Evolutionary conservation across 1,139 yeast species (phyloP).

Genomic region (Candida sp.): DNA sequence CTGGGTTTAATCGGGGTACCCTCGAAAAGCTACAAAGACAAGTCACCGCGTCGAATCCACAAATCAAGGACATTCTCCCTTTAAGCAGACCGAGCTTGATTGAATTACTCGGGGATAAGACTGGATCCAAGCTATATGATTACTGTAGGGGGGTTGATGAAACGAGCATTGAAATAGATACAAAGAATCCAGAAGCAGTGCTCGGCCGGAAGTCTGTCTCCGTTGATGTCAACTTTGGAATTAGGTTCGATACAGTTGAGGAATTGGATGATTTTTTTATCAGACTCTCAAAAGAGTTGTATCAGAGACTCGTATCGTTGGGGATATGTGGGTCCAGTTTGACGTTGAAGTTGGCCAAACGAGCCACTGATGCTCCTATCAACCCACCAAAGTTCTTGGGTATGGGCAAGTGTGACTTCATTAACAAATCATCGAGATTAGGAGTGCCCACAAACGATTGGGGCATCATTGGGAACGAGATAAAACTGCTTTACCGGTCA

Average conservation of each 20-base stretch:
- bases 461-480: slow-evolving; percentile 64
- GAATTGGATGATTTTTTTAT: slow-evolving; percentile 71
- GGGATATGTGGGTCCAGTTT: slow-evolving; percentile 59
- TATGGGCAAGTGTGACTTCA: slow-evolving; percentile 76
- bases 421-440: slow-evolving; percentile 61
- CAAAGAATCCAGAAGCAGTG: slow-evolving; percentile 45
- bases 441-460: slow-evolving; percentile 68
- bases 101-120: slow-evolving; percentile 63
- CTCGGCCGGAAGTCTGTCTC: slow-evolving; percentile 75
- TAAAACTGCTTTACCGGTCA: slow-evolving; percentile 59
- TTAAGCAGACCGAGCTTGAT: slow-evolving; percentile 43
- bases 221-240: slow-evolving; percentile 92
- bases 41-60: slow-evolving; percentile 14
- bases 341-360: slow-evolving; percentile 65
- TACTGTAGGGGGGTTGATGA: slow-evolving; percentile 73
- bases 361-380: slow-evolving; percentile 70
- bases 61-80: slow-evolving; percentile 35
- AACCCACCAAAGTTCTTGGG: slow-evolving; percentile 84
- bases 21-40: slow-evolving; percentile 17
- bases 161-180: slow-evolving; percentile 54
- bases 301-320: slow-evolving; percentile 50
- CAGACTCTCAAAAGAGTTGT: slow-evolving; percentile 63
- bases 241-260: slow-evolving; percentile 62
- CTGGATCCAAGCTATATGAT: slow-evolving; percentile 66
- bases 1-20: slow-evolving; percentile 80